A percentile compares a stretch with the other conserved stretches of the same genome.
These are phyloP conservation scores for Lumnitzera racemosa DNA, from an alignment of 345 rosid species.

Conservation along the genomic window DNA sequence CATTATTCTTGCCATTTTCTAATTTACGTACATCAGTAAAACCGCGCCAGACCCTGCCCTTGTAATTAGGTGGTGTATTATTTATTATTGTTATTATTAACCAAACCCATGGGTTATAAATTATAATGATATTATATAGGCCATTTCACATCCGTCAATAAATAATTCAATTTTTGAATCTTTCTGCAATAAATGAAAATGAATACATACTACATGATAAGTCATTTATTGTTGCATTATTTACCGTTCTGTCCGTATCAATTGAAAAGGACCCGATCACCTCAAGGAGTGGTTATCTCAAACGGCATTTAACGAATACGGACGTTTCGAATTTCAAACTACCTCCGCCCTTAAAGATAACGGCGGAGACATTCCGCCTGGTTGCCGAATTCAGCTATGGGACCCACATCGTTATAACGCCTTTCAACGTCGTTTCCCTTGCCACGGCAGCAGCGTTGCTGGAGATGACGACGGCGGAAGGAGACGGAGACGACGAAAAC, in stretches of 20 bases:
- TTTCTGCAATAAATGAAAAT: neutral
- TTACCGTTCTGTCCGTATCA: neutral
- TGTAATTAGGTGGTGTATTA: too few species aligned
- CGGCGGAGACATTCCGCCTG: slow-evolving; percentile 57
- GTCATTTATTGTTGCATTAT: neutral
- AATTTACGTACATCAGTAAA: too few species aligned
- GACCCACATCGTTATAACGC: slow-evolving; percentile 43
- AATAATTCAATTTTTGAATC: too few species aligned
- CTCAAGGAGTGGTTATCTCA: slow-evolving; percentile 54
- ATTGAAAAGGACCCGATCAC: slow-evolving; percentile 51
- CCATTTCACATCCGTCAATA: too few species aligned
- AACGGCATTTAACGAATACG: slow-evolving; percentile 40
- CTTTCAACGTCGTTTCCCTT: slow-evolving; percentile 59
- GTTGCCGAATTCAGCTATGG: slow-evolving; percentile 62
- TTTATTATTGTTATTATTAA: too few species aligned
- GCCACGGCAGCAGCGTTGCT: slow-evolving; percentile 66
- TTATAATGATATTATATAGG: too few species aligned
- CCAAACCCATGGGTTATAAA: too few species aligned
- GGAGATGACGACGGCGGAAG: slow-evolving; percentile 35
- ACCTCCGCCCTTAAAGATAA: slow-evolving; percentile 68
- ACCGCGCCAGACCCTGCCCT: too few species aligned
- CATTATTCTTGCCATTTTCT: too few species aligned
- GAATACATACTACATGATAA: neutral
- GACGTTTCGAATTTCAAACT: slow-evolving; percentile 47
- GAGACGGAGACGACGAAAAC: slow-evolving; percentile 27